Evolutionary conservation across 1,284 basidiomycete species (phyloP).

Genomic region (Sporisorium scitamineum): DNA sequence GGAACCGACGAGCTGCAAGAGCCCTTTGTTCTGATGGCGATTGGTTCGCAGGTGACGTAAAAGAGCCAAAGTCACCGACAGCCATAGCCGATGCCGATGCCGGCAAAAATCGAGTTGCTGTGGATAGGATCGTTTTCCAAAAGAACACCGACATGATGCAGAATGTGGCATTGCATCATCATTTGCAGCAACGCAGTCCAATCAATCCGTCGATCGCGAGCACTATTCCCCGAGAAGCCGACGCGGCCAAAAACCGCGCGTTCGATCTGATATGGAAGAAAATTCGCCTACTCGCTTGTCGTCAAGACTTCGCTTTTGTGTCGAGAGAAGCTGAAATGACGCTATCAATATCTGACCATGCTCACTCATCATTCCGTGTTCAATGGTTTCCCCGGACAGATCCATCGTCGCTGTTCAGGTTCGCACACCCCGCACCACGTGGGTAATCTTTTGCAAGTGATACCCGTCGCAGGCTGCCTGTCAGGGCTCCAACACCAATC

Average conservation of each 20-base stretch:
- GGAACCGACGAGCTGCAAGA: not conserved
- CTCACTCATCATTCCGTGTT: constrained; percentile 4
- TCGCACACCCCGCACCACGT: no score
- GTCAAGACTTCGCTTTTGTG: no score
- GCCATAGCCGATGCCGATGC: constrained; percentile 2
- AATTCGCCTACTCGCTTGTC: not conserved
- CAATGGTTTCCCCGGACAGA: not conserved
- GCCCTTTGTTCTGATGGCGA: not conserved
- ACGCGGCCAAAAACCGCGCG: no score
- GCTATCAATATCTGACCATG: not conserved
- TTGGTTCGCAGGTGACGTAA: constrained; percentile 6
- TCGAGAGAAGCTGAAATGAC: not conserved
- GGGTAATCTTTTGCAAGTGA: no score
- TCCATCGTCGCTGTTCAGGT: no score
- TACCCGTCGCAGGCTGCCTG: no score
- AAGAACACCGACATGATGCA: not conserved
- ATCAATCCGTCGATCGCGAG: not conserved
- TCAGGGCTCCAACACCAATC: constrained; percentile 32
- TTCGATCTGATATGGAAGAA: not conserved
- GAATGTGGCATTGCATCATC: constrained; percentile 16
- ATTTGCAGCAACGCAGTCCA: no score
- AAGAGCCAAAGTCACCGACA: not conserved
- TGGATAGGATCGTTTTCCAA: no score
- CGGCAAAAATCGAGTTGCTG: not conserved
- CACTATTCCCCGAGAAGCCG: not conserved